These are phyloP conservation scores for Plasmodium vivax DNA, from an alignment of 169 alveolate species.

Conservation along the genomic window DNA sequence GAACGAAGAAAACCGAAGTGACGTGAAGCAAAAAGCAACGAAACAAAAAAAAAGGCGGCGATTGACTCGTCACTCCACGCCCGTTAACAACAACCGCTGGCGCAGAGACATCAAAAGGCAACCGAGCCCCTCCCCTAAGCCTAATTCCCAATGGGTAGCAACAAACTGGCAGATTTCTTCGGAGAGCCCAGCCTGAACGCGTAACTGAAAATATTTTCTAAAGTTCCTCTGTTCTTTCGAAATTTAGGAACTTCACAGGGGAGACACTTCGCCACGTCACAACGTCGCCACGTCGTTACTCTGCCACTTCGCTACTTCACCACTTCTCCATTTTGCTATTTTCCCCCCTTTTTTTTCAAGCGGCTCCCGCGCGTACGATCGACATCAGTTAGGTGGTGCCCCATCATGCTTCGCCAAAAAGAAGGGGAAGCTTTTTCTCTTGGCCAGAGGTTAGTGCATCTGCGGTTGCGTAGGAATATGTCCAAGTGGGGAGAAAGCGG, in stretches of 20 bases:
- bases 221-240: neutral
- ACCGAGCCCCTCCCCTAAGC: neutral
- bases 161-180: neutral
- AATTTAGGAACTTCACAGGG: neutral
- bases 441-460: constrained; percentile 20
- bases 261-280: neutral
- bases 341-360: constrained; percentile 6
- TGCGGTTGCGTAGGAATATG: neutral
- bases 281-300: too few relatives aligned
- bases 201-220: constrained; percentile 5
- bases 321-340: neutral
- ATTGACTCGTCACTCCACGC: neutral
- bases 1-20: neutral
- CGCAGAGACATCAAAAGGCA: neutral
- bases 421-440: constrained; percentile 7
- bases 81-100: neutral
- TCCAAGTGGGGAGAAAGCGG: neutral
- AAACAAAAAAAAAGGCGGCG: neutral
- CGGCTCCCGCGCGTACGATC: neutral
- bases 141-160: constrained; percentile 7
- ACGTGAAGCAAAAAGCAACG: neutral
- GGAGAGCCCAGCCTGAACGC: neutral
- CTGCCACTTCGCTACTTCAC: neutral
- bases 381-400: constrained; percentile 7
- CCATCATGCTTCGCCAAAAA: constrained; percentile 8